A percentile compares a stretch with the other conserved stretches of the same genome.
phyloP scores from a whole-genome alignment of 164 flowering plant genomes.

The Hamamelis virginiana region DNA sequence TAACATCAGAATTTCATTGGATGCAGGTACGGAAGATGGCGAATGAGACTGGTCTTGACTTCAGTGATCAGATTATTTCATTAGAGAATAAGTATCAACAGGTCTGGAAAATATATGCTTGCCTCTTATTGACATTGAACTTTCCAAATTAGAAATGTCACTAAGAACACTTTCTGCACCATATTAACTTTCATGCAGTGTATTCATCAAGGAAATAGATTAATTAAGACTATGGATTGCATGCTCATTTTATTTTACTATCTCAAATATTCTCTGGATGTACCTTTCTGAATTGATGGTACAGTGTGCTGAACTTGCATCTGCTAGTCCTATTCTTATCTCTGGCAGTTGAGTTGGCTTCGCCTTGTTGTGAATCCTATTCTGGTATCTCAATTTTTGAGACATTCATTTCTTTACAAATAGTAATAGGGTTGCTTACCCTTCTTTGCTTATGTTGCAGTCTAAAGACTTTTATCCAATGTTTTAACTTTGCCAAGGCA shows the following conservation, averaged over 20 bases:
- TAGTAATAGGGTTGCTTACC: not conserved
- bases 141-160: not conserved
- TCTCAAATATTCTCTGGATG: not conserved
- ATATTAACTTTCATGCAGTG: no score
- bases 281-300: not conserved
- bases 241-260: not conserved
- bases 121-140: not conserved
- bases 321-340: not conserved
- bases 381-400: not conserved
- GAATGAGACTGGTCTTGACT: conserved; percentile 84
- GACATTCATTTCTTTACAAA: not conserved
- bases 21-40: conserved; percentile 87
- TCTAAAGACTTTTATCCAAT: not conserved
- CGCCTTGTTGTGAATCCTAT: not conserved
- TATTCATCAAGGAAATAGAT: no score
- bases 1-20: not conserved
- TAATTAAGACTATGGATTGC: no score
- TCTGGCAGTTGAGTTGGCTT: not conserved
- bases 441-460: not conserved
- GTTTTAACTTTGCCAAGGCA: not conserved
- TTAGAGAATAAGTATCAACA: conserved; percentile 79
- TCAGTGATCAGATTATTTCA: conserved; percentile 73
- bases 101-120: conserved; percentile 38
- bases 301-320: not conserved
- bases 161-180: not conserved